Percentiles rank a stretch among this genome's conserved stretches.
These are phyloP conservation scores for Suillus variegatus DNA, from an alignment of 768 basidiomycete species.

Conservation along the genomic window DNA sequence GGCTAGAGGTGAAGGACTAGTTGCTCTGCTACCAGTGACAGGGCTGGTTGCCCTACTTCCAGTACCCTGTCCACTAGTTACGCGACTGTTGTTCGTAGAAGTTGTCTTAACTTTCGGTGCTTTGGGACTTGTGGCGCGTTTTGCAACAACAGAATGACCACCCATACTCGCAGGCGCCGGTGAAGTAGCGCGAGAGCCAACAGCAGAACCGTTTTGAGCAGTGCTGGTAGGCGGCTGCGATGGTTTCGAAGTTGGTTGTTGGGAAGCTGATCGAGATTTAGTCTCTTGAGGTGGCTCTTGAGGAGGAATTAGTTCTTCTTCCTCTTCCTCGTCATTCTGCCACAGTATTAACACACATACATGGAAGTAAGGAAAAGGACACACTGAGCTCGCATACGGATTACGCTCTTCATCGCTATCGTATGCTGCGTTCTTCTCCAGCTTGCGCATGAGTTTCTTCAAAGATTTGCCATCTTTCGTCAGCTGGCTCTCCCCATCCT, in stretches of 20 bases:
- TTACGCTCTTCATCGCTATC: constrained; percentile 81
- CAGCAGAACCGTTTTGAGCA: constrained; percentile 25
- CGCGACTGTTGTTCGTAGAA: constrained; percentile 46
- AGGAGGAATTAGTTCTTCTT: constrained; percentile 53
- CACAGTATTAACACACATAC: constrained; percentile 11
- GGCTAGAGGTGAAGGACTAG: constrained; percentile 30
- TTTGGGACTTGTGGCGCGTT: constrained; percentile 84
- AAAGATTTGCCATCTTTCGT: constrained; percentile 77
- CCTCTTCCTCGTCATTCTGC: constrained; percentile 73
- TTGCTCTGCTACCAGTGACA: constrained; percentile 36
- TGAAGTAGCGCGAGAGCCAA: constrained; percentile 60
- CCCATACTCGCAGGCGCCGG: constrained; percentile 53
- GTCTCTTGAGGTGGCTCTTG: constrained; percentile 44
- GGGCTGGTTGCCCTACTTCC: constrained; percentile 59
- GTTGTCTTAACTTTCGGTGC: constrained; percentile 55
- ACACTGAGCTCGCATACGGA: constrained; percentile 78
- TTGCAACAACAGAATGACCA: constrained; percentile 79
- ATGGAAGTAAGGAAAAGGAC: constrained; percentile 25
- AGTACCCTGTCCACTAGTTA: constrained; percentile 44
- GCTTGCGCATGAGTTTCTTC: constrained; percentile 82
- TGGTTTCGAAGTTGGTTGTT: constrained; percentile 32
- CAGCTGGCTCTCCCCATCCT: constrained; percentile 58
- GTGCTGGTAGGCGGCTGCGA: constrained; percentile 34
- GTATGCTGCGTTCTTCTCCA: constrained; percentile 81
- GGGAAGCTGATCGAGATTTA: constrained; percentile 47